Evolutionary conservation across 2,329 filamentous ascomycete genomes (phyloP).

Genomic region (Colletotrichum chrysophilum): DNA sequence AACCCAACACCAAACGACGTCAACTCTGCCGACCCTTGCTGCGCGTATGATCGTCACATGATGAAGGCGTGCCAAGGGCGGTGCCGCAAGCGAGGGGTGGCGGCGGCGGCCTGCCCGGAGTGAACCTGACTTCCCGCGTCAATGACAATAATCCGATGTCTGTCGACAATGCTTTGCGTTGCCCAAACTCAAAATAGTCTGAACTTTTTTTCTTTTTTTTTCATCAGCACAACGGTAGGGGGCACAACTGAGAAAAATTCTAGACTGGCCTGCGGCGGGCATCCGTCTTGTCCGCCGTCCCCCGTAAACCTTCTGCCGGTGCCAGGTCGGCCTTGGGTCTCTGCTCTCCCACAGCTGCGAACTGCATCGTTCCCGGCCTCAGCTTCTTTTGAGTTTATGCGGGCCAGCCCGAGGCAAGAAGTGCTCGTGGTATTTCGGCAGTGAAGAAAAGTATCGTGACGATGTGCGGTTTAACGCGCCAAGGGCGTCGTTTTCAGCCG

Average conservation of each 20-base stretch:
- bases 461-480: not conserved
- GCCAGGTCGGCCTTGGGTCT: not conserved
- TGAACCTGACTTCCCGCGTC: conserved; percentile 2
- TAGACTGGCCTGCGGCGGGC: not conserved
- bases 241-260: not conserved
- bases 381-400: conserved; percentile 11
- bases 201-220: not conserved
- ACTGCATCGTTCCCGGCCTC: not conserved
- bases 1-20: not conserved
- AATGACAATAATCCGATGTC: conserved; percentile 14
- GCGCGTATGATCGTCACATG: conserved; percentile 8
- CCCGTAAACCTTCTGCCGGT: not conserved
- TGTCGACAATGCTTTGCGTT: not conserved
- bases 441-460: not conserved
- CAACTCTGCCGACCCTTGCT: not conserved
- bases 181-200: conserved; percentile 16
- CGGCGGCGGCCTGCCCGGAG: not conserved
- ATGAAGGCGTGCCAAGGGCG: not conserved
- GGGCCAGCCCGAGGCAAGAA: not conserved
- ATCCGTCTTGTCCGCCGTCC: not conserved
- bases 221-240: not conserved
- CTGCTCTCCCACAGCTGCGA: not conserved
- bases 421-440: not conserved
- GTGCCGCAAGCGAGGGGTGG: not conserved
- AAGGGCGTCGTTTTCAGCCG: not conserved